Evolutionary conservation across 768 basidiomycete species (phyloP).

Genomic region (Calvatia gigantea): DNA sequence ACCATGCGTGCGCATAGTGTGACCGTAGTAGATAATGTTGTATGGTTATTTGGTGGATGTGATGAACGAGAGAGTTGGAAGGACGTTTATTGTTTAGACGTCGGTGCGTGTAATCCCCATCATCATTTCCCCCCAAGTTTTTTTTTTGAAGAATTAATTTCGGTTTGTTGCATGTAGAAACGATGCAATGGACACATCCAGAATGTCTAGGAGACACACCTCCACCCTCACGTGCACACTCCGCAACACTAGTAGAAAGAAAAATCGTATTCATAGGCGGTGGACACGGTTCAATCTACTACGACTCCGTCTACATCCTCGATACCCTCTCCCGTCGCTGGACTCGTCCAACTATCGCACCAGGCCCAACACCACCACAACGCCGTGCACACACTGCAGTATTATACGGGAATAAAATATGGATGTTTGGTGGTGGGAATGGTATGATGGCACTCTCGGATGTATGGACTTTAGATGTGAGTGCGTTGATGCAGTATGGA

Average conservation of each 20-base stretch:
- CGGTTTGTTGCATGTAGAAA: too few species aligned
- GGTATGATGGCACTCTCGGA: slow-evolving; percentile 89
- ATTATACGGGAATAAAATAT: slow-evolving; percentile 64
- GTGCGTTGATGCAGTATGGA: slow-evolving; percentile 5
- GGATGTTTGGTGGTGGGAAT: slow-evolving; percentile 93
- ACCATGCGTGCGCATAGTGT: slow-evolving; percentile 81
- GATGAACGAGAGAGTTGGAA: slow-evolving; percentile 73
- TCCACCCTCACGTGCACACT: slow-evolving; percentile 84
- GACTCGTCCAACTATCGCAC: slow-evolving; percentile 44
- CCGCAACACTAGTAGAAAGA: slow-evolving; percentile 77
- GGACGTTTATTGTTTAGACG: slow-evolving; percentile 85
- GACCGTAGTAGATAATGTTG: slow-evolving; percentile 76
- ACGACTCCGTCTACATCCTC: slow-evolving; percentile 77
- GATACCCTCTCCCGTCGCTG: slow-evolving; percentile 74
- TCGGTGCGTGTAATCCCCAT: slow-evolving; percentile 49
- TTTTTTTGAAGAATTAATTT: too few species aligned
- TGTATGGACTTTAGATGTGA: slow-evolving; percentile 79
- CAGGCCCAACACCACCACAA: slow-evolving; percentile 47
- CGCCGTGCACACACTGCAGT: slow-evolving; percentile 90
- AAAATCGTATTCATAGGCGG: slow-evolving; percentile 86
- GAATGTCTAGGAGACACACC: slow-evolving; percentile 76
- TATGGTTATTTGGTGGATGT: slow-evolving; percentile 89
- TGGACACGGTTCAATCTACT: slow-evolving; percentile 79
- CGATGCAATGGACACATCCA: slow-evolving; percentile 85
- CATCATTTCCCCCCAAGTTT: too few species aligned